phyloP scores from a whole-genome alignment of 1,284 basidiomycete genomes.

The Apiotrichum veenhuisii region DNA sequence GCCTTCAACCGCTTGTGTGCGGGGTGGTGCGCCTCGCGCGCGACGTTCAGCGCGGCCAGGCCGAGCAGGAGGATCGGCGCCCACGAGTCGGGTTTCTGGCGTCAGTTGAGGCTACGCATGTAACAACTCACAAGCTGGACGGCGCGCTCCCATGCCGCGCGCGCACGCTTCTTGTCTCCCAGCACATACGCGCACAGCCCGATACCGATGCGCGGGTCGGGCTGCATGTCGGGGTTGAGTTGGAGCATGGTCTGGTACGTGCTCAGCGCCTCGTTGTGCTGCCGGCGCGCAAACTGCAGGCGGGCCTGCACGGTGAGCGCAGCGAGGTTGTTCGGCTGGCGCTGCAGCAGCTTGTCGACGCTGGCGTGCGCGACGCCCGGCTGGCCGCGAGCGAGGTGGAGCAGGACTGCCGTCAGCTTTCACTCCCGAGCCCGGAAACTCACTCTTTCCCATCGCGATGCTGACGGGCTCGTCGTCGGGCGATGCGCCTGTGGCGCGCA shows the following conservation, averaged over 20 bases:
- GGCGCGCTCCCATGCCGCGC: conserved; percentile 80
- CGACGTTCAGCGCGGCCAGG: conserved; percentile 73
- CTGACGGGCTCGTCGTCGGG: conserved; percentile 40
- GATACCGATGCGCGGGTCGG: conserved; percentile 89
- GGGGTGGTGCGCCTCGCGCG: conserved; percentile 60
- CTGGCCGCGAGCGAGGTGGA: conserved; percentile 71
- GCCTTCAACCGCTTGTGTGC: conserved; percentile 31
- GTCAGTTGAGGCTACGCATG: conserved; percentile 10
- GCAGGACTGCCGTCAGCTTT: conserved; percentile 57
- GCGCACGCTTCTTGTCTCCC: conserved; percentile 72
- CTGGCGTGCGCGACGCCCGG: conserved; percentile 72
- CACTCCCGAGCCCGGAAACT: background rate
- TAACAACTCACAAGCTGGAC: conserved; percentile 65
- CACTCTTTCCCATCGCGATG: conserved; percentile 33
- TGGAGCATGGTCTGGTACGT: conserved; percentile 77
- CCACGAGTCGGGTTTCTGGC: conserved; percentile 71
- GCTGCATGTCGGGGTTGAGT: conserved; percentile 69
- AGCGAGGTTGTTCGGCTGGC: conserved; percentile 71
- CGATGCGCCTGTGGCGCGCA: conserved; percentile 43
- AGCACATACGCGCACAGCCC: conserved; percentile 86
- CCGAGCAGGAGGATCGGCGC: conserved; percentile 74
- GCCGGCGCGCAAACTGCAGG: conserved; percentile 71
- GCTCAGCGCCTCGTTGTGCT: conserved; percentile 71
- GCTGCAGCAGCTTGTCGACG: conserved; percentile 74
- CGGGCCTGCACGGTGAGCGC: conserved; percentile 59